Base-by-base conservation (phyloP, 2,329 filamentous ascomycete genomes). In the Alternaria longipes region DNA sequence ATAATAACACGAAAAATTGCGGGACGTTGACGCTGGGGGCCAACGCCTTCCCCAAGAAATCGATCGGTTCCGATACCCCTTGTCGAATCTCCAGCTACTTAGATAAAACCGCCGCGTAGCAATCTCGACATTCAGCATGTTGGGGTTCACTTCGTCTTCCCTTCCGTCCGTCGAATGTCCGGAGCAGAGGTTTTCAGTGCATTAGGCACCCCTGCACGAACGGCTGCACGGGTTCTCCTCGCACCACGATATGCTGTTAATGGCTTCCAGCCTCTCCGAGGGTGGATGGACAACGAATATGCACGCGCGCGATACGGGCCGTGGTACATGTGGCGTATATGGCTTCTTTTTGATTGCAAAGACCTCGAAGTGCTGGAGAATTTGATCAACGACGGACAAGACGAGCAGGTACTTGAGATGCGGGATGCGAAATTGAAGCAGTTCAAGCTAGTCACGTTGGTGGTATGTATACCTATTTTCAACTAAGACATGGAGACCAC, bases 281-380 rank as follows among this genome's bases (percentile, higher is more conserved):
- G 30, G 14, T 64, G 62, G 62, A 34, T 26, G 16, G 12, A 34
- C 2, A 58, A 59, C 56, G 32, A 51, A 1, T 71, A 70, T 59
- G 69, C 65, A 24, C 42, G 49, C 14, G 14, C 45, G 12, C 62
- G 69, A 20, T 71, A 62, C 30, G 67, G 69, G 16, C 47, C 45
- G 41, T 50, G 36, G 20, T 68, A 59, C 16, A 34, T 42, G 22
- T 67, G 51, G 62, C 59, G 66, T 24, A 41, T 63, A 12, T 71
- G 69, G 69, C 50, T 70, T 24, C 47, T 70, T n/a, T 67, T 69
- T n/a, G 69, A 71, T 51, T 56, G 63, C 5, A 26, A 56, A 41
- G 64, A 69, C 5, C 52, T 71, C 7, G 67, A 71, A 38, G 42
- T 42, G 32, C 20, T 70, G 34, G 69, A 71, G 28, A 41, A 54